Conservation (phyloP, 108 stramenopile genomes). For the Conticribra guillardii region DNA sequence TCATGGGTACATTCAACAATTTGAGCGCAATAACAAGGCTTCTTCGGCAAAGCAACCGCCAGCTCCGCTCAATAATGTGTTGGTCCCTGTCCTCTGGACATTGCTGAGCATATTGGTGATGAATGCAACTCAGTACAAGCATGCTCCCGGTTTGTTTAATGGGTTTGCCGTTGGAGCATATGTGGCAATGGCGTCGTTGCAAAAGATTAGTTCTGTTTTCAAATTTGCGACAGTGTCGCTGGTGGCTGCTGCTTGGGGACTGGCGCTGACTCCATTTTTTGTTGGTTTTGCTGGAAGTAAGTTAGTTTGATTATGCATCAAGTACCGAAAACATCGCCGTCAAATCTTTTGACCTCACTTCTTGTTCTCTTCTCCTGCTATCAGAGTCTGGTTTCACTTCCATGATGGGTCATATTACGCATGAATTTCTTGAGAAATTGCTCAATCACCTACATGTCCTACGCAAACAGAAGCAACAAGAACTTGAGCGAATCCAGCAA, state of each 20-base stretch:
- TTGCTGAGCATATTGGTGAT: slow-evolving; percentile 49
- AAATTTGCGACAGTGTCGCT: slow-evolving; percentile 40
- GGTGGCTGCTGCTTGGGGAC: slow-evolving; percentile 48
- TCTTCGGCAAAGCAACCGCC: slow-evolving; percentile 21
- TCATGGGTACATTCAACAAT: slow-evolving; percentile 33
- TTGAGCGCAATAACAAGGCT: background rate
- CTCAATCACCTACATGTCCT: background rate
- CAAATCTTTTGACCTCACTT: background rate
- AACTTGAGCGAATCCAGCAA: slow-evolving; percentile 7
- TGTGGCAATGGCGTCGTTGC: slow-evolving; percentile 58
- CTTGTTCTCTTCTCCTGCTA: background rate
- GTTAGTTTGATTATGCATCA: slow-evolving; percentile 12
- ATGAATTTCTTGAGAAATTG: slow-evolving; percentile 14
- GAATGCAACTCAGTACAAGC: slow-evolving; percentile 39
- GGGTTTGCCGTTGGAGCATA: slow-evolving; percentile 60
- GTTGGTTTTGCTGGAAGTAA: slow-evolving; percentile 60
- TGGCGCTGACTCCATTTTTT: slow-evolving; percentile 54
- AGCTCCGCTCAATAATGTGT: slow-evolving; percentile 51
- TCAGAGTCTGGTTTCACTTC: slow-evolving; percentile 58
- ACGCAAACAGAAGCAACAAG: slow-evolving; percentile 5
- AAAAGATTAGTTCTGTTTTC: slow-evolving; percentile 48
- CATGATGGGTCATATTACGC: slow-evolving; percentile 54
- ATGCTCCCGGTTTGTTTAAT: slow-evolving; percentile 52
- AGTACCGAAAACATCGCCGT: background rate
- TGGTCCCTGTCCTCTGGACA: slow-evolving; percentile 39